phyloP scores from a whole-genome alignment of 2,329 filamentous ascomycete species.

The Trichoderma sp. region DNA sequence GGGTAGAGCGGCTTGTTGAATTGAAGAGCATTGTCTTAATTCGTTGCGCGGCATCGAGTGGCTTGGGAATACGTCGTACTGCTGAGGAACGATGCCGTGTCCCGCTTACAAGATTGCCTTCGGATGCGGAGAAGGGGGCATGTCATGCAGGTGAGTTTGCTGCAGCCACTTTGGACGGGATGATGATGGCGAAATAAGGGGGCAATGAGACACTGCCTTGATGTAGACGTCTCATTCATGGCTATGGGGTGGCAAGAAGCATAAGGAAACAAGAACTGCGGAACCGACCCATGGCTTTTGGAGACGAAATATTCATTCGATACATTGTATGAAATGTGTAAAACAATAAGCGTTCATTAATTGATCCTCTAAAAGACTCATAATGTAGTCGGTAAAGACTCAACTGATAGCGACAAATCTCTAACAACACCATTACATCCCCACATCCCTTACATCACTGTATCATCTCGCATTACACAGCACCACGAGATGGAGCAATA shows the following conservation, averaged over 20 bases:
- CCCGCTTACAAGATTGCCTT: not conserved
- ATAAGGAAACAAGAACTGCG: not conserved
- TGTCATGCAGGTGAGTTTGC: not conserved
- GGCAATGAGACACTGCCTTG: not conserved
- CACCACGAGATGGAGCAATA: conserved; percentile 20
- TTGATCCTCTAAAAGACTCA: not conserved
- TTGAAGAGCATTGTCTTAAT: not conserved
- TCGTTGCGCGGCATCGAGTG: not conserved
- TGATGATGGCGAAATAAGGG: not conserved
- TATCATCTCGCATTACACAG: not conserved
- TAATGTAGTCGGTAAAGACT: not conserved
- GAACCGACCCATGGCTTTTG: not conserved
- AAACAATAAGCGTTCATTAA: not conserved
- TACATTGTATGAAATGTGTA: not conserved
- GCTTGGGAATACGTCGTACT: not conserved
- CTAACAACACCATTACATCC: not conserved
- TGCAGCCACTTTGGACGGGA: not conserved
- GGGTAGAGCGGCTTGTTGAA: not conserved
- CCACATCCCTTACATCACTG: not conserved
- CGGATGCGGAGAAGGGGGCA: not conserved
- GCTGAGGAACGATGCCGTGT: not conserved
- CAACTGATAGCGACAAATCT: not conserved
- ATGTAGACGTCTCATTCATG: not conserved
- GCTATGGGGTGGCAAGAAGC: not conserved
- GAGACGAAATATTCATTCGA: not conserved